These are phyloP conservation scores for Aspergillus asperescens DNA, from an alignment of 495 filamentous ascomycete genomes.

Conservation along the genomic window DNA sequence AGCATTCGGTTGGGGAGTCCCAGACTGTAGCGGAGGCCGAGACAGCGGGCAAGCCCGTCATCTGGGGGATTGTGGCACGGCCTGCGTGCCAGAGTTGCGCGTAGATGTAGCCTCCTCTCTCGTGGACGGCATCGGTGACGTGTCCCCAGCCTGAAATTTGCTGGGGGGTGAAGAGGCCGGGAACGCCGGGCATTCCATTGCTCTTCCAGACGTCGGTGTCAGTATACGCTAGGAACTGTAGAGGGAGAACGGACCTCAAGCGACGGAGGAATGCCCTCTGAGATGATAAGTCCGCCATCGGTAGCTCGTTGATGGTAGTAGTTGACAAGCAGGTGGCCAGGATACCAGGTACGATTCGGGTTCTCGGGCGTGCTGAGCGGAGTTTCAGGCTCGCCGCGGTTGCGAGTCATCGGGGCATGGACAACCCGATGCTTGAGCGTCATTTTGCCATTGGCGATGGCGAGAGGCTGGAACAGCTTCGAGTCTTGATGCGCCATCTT, in stretches of 20 bases:
- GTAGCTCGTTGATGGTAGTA: constrained; percentile 53
- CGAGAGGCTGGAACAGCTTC: constrained; percentile 50
- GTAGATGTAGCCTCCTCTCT: constrained; percentile 49
- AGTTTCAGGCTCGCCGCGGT: constrained; percentile 40
- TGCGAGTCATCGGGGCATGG: constrained; percentile 53
- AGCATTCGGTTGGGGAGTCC: constrained; percentile 38
- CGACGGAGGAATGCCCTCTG: constrained; percentile 51
- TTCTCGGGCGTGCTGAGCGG: constrained; percentile 36
- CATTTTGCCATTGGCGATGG: constrained; percentile 43
- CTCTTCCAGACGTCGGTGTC: too few species aligned
- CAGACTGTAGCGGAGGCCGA: constrained; percentile 36
- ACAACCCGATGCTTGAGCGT: constrained; percentile 50
- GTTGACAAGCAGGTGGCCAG: constrained; percentile 43
- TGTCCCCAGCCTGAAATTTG: constrained; percentile 48
- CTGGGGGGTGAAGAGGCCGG: constrained; percentile 44
- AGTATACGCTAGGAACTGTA: not conserved
- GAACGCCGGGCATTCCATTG: constrained; percentile 41
- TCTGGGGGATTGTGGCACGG: constrained; percentile 42
- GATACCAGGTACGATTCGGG: constrained; percentile 42
- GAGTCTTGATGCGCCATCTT: constrained; percentile 24
- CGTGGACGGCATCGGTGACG: constrained; percentile 50
- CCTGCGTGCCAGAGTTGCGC: constrained; percentile 51
- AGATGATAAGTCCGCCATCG: constrained; percentile 50
- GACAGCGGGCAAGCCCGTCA: constrained; percentile 37
- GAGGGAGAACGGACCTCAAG: constrained; percentile 27